Percentiles rank a stretch among this genome's conserved stretches.
Conservation (phyloP, 2,329 filamentous ascomycete species). For the Pseudocercospora cruenta region DNA sequence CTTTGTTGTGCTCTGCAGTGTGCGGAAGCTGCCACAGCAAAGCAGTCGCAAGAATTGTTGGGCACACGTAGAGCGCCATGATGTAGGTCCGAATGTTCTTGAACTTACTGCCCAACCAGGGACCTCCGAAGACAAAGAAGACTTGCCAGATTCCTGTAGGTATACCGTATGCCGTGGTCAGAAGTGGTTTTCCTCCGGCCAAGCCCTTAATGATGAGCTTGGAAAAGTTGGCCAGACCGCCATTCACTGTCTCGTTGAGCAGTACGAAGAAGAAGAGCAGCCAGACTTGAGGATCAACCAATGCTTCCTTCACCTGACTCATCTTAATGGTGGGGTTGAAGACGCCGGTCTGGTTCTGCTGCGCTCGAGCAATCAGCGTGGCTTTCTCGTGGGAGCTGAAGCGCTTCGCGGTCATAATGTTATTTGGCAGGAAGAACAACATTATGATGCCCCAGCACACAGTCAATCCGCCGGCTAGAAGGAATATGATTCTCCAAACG, state of each 20-base stretch:
- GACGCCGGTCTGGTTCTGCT: slow-evolving; percentile 50
- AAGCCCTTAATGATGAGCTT: slow-evolving; percentile 60
- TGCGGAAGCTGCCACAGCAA: slow-evolving; percentile 56
- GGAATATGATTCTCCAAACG: slow-evolving; percentile 61
- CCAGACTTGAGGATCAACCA: slow-evolving; percentile 65
- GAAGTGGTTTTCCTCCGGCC: slow-evolving; percentile 45
- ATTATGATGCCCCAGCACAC: slow-evolving; percentile 66
- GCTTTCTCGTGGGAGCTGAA: slow-evolving; percentile 60
- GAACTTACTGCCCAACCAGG: slow-evolving; percentile 56
- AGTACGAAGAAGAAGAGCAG: slow-evolving; percentile 44
- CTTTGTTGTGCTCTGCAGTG: slow-evolving; percentile 44
- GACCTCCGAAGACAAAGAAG: slow-evolving; percentile 57
- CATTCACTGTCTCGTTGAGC: slow-evolving; percentile 59
- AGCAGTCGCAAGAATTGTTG: slow-evolving; percentile 54
- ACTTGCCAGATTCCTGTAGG: slow-evolving; percentile 59
- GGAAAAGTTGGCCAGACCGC: slow-evolving; percentile 59
- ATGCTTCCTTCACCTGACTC: slow-evolving; percentile 59
- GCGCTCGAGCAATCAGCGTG: slow-evolving; percentile 51
- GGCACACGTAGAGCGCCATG: slow-evolving; percentile 57
- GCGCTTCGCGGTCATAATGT: slow-evolving; percentile 71
- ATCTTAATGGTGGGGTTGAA: slow-evolving; percentile 54
- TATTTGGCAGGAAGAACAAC: slow-evolving; percentile 66
- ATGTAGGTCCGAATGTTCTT: slow-evolving; percentile 56
- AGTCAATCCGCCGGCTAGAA: slow-evolving; percentile 65
- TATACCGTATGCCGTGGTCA: slow-evolving; percentile 58